Conservation (phyloP, 306 rosid species). For the Chamaecrista fasciculata region DNA sequence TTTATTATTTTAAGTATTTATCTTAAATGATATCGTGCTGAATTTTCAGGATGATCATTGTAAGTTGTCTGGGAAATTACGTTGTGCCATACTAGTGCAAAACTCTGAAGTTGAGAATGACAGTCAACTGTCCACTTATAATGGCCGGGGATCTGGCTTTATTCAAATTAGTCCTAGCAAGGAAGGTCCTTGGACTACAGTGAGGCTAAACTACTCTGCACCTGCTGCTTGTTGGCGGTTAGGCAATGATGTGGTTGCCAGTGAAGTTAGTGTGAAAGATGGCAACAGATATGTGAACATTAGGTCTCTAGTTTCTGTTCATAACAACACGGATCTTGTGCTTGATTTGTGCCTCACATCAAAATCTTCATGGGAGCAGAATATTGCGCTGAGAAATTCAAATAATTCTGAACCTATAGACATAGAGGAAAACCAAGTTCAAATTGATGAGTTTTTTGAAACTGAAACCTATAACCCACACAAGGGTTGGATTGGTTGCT, state of each 20-base stretch:
- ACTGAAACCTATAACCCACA: constrained; percentile 63
- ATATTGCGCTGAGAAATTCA: constrained; percentile 31
- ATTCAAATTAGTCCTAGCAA: constrained; percentile 94
- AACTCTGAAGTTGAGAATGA: constrained; percentile 48
- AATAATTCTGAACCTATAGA: constrained; percentile 39
- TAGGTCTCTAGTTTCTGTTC: constrained; percentile 85
- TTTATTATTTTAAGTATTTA: constrained; percentile 18
- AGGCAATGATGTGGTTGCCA: constrained; percentile 88
- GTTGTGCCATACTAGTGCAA: constrained; percentile 61
- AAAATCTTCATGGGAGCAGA: constrained; percentile 32
- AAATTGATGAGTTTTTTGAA: constrained; percentile 65
- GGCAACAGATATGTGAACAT: constrained; percentile 85
- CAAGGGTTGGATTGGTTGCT: constrained; percentile 63
- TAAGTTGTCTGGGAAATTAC: constrained; percentile 50
- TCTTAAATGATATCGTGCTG: constrained; percentile 25
- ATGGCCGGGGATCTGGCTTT: constrained; percentile 63
- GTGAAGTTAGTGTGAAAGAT: constrained; percentile 84
- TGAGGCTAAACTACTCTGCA: constrained; percentile 91
- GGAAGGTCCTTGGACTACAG: constrained; percentile 98
- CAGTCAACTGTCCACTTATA: constrained; percentile 33
- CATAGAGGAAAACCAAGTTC: constrained; percentile 40
- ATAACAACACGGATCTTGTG: constrained; percentile 63
- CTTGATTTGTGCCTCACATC: constrained; percentile 75
- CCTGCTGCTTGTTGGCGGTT: constrained; percentile 98
- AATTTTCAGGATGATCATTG: constrained; percentile 40